phyloP scores from a whole-genome alignment of 2,329 filamentous ascomycete genomes.

The Zelopaecilomyces penicillatus region DNA sequence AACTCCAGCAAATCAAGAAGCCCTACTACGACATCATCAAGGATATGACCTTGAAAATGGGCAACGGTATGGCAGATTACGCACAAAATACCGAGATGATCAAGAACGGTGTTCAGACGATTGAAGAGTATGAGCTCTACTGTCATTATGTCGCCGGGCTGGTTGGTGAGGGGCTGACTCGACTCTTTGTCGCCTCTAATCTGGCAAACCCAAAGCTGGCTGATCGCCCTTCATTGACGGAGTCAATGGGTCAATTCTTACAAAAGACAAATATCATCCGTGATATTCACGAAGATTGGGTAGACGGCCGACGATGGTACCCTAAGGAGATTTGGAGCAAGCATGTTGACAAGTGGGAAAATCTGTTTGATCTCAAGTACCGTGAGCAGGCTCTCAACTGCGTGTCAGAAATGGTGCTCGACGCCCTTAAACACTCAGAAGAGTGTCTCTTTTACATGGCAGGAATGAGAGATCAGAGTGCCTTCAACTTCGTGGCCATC shows the following conservation, averaged over 20 bases:
- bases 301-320: slow-evolving; percentile 86
- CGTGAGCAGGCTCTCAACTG: slow-evolving; percentile 71
- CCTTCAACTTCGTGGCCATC: slow-evolving; percentile 98
- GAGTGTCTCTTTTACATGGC: slow-evolving; percentile 98
- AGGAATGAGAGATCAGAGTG: slow-evolving; percentile 86
- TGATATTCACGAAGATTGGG: slow-evolving; percentile 82
- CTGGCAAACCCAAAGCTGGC: slow-evolving; percentile 81
- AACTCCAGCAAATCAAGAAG: slow-evolving; percentile 82
- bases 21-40: slow-evolving; percentile 79
- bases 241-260: slow-evolving; percentile 95
- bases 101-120: slow-evolving; percentile 67
- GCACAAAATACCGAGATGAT: slow-evolving; percentile 75
- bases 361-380: slow-evolving; percentile 78
- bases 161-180: slow-evolving; percentile 89
- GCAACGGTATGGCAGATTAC: slow-evolving; percentile 97
- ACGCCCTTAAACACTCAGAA: slow-evolving; percentile 76
- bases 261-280: slow-evolving; percentile 99
- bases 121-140: slow-evolving; percentile 90
- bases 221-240: slow-evolving; percentile 70
- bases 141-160: slow-evolving; percentile 98
- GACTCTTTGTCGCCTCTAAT: slow-evolving; percentile 77
- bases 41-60: slow-evolving; percentile 92
- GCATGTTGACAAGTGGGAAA: slow-evolving; percentile 81
- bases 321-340: slow-evolving; percentile 96
- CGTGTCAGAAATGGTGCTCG: slow-evolving; percentile 89